Conservation (phyloP, 2,329 filamentous ascomycete species). For the Hymenoscyphus fraxineus region DNA sequence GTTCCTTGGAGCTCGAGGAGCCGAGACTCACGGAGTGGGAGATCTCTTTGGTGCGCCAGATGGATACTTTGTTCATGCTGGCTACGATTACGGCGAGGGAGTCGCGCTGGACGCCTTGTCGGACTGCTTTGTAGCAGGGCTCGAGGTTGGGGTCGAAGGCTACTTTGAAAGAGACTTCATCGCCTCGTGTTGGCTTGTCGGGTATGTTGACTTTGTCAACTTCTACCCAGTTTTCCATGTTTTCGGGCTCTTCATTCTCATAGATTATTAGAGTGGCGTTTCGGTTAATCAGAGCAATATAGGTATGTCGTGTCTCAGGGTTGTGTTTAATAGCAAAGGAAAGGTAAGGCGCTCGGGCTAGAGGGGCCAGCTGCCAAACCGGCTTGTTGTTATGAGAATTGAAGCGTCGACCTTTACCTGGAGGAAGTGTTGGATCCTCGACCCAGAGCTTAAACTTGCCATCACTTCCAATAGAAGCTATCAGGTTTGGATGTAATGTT, state of each 20-base stretch:
- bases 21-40: conserved; percentile 46
- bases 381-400: conserved; percentile 65
- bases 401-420: conserved; percentile 74
- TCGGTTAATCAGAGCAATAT: conserved; percentile 78
- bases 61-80: conserved; percentile 74
- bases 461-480: conserved; percentile 86
- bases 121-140: conserved; percentile 71
- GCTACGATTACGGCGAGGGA: conserved; percentile 79
- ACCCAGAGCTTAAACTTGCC: conserved; percentile 90
- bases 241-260: conserved; percentile 82
- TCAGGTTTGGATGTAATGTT: conserved; percentile 77
- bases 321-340: conserved; percentile 83
- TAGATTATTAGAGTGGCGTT: conserved; percentile 77
- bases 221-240: conserved; percentile 69
- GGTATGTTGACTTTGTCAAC: conserved; percentile 76
- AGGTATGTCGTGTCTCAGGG: conserved; percentile 75
- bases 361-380: conserved; percentile 36
- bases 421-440: conserved; percentile 78
- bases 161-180: conserved; percentile 83
- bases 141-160: conserved; percentile 85
- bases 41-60: conserved; percentile 72
- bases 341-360: conserved; percentile 49
- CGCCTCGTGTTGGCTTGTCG: conserved; percentile 67
- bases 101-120: conserved; percentile 77
- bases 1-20: conserved; percentile 63